Evolutionary conservation across 2,329 filamentous ascomycete genomes (phyloP).

Genomic region (Aspergillus ruber): DNA sequence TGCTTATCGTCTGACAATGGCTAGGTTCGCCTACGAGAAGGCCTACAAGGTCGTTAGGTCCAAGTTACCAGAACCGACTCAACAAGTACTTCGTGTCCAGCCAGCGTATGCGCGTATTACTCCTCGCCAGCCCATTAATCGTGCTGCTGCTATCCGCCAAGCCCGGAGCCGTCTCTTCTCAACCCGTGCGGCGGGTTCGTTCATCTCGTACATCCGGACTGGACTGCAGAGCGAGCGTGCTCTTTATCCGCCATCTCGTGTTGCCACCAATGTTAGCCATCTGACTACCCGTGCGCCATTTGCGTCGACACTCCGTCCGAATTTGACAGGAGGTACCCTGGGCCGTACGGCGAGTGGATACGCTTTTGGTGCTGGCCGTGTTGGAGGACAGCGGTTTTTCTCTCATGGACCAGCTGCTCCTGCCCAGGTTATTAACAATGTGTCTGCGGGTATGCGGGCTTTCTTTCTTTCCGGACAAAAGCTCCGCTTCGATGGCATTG

Average conservation of each 20-base stretch:
- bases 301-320: conserved; percentile 80
- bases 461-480: conserved; percentile 91
- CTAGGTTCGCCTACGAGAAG: conserved; percentile 44
- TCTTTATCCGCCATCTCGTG: conserved; percentile 51
- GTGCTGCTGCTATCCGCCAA: conserved; percentile 57
- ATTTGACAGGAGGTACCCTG: conserved; percentile 80
- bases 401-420: conserved; percentile 79
- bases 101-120: conserved; percentile 54
- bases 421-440: conserved; percentile 87
- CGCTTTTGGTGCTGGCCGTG: conserved; percentile 59
- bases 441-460: conserved; percentile 85
- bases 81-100: conserved; percentile 46
- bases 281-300: conserved; percentile 76
- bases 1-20: conserved; percentile 18
- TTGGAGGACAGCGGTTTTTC: conserved; percentile 76
- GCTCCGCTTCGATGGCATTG: conserved; percentile 74
- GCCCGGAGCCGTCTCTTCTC: conserved; percentile 59
- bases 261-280: conserved; percentile 52
- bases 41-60: conserved; percentile 37
- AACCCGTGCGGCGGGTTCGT: conserved; percentile 44
- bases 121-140: conserved; percentile 55
- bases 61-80: conserved; percentile 35
- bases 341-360: conserved; percentile 89
- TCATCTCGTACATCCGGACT: conserved; percentile 44
- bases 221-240: conserved; percentile 43